Conservation (phyloP, 1,139 yeast species). For the Nakaseomyces nivariensis region DNA sequence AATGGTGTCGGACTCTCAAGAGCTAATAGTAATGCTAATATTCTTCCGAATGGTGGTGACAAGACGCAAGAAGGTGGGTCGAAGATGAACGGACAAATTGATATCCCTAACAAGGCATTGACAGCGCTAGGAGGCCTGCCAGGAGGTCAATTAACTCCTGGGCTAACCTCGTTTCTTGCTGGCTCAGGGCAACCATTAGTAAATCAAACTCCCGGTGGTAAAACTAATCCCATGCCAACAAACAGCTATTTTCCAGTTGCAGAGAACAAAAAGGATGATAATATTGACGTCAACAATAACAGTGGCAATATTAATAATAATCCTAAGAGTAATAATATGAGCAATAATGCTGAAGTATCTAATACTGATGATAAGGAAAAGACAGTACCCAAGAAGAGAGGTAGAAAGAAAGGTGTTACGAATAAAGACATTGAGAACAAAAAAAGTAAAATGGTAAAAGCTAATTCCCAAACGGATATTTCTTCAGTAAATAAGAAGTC, state of each 20-base stretch:
- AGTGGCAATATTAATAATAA: no score
- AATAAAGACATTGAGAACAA: background rate
- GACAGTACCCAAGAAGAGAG: background rate
- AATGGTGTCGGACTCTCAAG: slow-evolving; percentile 4
- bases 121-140: background rate
- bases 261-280: background rate
- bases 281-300: background rate
- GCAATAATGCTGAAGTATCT: background rate
- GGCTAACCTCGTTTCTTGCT: slow-evolving; percentile 32
- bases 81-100: slow-evolving; percentile 12
- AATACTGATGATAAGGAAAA: background rate
- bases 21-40: slow-evolving; percentile 2
- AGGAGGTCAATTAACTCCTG: slow-evolving; percentile 29
- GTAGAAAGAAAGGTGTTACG: background rate
- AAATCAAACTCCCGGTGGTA: slow-evolving; percentile 28
- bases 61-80: background rate
- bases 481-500: background rate
- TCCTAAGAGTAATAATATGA: background rate
- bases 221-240: background rate
- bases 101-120: slow-evolving; percentile 2
- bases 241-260: slow-evolving; percentile 1
- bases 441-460: background rate
- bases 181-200: background rate
- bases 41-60: slow-evolving; percentile 5
- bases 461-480: background rate